Percentiles rank a stretch among this genome's conserved stretches.
Evolutionary conservation across 2,329 filamentous ascomycete species (phyloP).

Genomic region (Neofusicoccum laricinum): DNA sequence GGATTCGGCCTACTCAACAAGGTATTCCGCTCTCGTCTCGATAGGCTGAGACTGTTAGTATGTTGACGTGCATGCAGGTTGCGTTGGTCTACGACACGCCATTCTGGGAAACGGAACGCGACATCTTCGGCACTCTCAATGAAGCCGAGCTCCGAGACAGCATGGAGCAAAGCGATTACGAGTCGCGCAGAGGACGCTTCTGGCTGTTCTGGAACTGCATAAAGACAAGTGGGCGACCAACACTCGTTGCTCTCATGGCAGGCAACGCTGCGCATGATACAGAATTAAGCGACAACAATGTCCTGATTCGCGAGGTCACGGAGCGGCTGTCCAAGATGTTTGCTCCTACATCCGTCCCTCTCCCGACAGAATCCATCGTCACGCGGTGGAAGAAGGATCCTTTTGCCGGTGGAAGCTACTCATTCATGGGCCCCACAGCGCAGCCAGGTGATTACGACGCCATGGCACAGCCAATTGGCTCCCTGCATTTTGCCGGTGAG

Average conservation of each 20-base stretch:
- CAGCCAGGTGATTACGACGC: slow-evolving; percentile 84
- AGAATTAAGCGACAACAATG: slow-evolving; percentile 71
- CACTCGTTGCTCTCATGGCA: slow-evolving; percentile 89
- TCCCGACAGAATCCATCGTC: slow-evolving; percentile 80
- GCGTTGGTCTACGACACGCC: slow-evolving; percentile 82
- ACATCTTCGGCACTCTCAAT: slow-evolving; percentile 91
- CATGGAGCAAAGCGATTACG: slow-evolving; percentile 75
- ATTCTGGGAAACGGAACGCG: slow-evolving; percentile 86
- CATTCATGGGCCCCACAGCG: slow-evolving; percentile 82
- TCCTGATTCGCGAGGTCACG: slow-evolving; percentile 77
- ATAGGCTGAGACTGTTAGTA: neutral
- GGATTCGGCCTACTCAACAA: slow-evolving; percentile 96
- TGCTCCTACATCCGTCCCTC: slow-evolving; percentile 59
- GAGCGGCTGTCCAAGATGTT: slow-evolving; percentile 76
- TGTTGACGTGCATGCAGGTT: slow-evolving; percentile 43
- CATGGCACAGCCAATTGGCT: slow-evolving; percentile 82
- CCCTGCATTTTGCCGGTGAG: slow-evolving; percentile 92
- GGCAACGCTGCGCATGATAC: slow-evolving; percentile 89
- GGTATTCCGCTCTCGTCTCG: slow-evolving; percentile 34
- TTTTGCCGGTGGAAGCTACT: slow-evolving; percentile 94
- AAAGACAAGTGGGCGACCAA: slow-evolving; percentile 80
- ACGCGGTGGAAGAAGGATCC: slow-evolving; percentile 90
- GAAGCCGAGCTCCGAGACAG: slow-evolving; percentile 68
- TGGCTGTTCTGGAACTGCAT: slow-evolving; percentile 98
- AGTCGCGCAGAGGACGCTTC: slow-evolving; percentile 77